Evolutionary conservation across 345 rosid species (phyloP), one percentile per base, ranked within the genome.

Genomic region (Dipteronia sinensis): DNA sequence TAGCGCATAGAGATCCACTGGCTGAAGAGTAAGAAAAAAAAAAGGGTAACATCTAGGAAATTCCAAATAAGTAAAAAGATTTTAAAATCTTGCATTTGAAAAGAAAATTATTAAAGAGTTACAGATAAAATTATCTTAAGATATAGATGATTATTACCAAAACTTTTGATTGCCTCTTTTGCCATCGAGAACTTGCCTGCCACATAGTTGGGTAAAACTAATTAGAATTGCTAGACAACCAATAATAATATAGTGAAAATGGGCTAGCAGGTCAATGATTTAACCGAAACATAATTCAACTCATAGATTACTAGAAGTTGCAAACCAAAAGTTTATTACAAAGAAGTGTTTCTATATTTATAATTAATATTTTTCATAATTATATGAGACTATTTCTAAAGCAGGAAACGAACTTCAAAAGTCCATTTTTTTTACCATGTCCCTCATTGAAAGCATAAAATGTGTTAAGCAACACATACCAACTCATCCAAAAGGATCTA

Each of bases 141-240:
- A 58, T 31, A 69, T 22, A 58, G 15, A 69, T 44, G 6, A 53
- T 83, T 90, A 27, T 58, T 90, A 95, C 99, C 98, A 93, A 78
- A 72, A 95, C 95, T 87, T 90, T 92, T 27, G 94, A 90, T 85
- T 95, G 99, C 78, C 98, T 91, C 79, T 89, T 95, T 74, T 93
- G 90, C 99, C 99, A 95, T 74, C 97, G 91, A 65, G 97, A 79
- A 85, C 78, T 88, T 58, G 98, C 99, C 99, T 95, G 93, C 79
- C 76, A 82, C 44, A 76, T 23, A 72, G 72, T 59, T 11, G 62
- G 71, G 73, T 23, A 12, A 44, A 51, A 71, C 69, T 34, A 80
- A 65, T 65, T 44, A 55, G 25, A 47, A 58, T 20, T 44, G 15
- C 34, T 51, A 66, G 55, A 62, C 58, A 7, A 73, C 3, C 10